Conservation (phyloP, 768 basidiomycete genomes). For the Leccinum longicurvipes region DNA sequence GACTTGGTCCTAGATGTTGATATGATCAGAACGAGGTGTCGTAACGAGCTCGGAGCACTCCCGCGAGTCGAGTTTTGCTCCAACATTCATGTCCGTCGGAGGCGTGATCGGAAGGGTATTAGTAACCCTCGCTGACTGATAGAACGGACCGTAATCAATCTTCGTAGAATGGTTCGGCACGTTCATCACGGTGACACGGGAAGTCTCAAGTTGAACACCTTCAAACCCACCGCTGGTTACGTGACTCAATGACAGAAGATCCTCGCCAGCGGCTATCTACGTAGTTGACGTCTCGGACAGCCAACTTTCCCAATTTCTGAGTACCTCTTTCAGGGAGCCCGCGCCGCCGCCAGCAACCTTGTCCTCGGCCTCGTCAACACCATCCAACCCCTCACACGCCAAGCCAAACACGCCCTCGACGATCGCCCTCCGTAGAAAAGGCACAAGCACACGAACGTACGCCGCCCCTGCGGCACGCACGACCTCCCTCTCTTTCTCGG, state of each 20-base stretch:
- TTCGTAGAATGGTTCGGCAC: not conserved
- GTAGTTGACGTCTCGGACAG: slow-evolving; percentile 10
- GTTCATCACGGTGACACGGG: not conserved
- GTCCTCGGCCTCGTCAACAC: not conserved
- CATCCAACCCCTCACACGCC: slow-evolving; percentile 22
- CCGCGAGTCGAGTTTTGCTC: no score
- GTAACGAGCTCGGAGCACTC: not conserved
- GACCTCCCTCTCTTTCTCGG: slow-evolving; percentile 30
- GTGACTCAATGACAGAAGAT: not conserved
- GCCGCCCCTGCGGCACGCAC: slow-evolving; percentile 51
- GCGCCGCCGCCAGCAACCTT: not conserved
- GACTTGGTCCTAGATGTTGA: not conserved
- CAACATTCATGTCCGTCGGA: no score
- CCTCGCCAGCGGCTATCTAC: not conserved
- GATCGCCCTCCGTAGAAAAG: slow-evolving; percentile 66
- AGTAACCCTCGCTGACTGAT: not conserved
- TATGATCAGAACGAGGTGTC: not conserved
- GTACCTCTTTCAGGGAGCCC: slow-evolving; percentile 4
- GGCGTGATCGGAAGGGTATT: not conserved
- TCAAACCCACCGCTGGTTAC: not conserved
- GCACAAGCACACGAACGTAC: slow-evolving; percentile 61
- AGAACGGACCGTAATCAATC: not conserved
- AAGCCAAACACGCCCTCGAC: slow-evolving; percentile 71
- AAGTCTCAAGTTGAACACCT: not conserved
- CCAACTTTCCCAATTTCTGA: slow-evolving; percentile 32